Base-by-base conservation (phyloP, 345 rosid genomes). In the Heritiera littoralis region DNA sequence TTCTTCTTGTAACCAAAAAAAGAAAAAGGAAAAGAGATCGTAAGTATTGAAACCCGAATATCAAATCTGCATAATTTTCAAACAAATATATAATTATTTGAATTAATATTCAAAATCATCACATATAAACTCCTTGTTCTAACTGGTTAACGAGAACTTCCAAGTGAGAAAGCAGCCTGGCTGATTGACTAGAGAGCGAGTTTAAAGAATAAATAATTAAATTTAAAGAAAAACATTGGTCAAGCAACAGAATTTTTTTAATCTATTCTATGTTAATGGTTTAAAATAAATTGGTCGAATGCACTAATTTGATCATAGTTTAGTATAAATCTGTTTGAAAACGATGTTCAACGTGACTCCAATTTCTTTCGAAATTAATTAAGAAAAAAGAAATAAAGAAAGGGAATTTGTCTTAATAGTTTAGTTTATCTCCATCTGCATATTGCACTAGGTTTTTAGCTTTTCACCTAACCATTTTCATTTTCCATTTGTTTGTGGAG, bases 181-280 rank as follows among this genome's bases (percentile, higher is more conserved):
- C 60, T 9, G 59, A 41, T 60, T 80, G 69, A 67, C 71, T 55
- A 7, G 2, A 30, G 55, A 43, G 40, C 30, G 15, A 73, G 38
- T 52, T 54, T 54, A 8, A 17, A 41, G 46, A 4, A 30, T 12
- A 32, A 30, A 8, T 40, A 32, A 73, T 55, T 9, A 4, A 35
- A 23, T 23, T 23, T 13, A 41, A 74, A 41, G 43, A 30, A 49
- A 71, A 75, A 75, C 68, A 60, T 45, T 41, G 68, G 77, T 74
- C 77, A 59, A 74, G 18, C 77, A n/a, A 20, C 2, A 10, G 58
- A 28, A 4, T 9, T 9, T 32, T 54, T 54, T 51, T 52, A 18
- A 30, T 52, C 45, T 72, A 72, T 4, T 52, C 15, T 2, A 7
- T 35, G 76, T 9, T 12, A 55, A 72, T 54, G 43, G 54, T 67